phyloP scores from a whole-genome alignment of 148 eudicot species.

The Nyssa sinensis region DNA sequence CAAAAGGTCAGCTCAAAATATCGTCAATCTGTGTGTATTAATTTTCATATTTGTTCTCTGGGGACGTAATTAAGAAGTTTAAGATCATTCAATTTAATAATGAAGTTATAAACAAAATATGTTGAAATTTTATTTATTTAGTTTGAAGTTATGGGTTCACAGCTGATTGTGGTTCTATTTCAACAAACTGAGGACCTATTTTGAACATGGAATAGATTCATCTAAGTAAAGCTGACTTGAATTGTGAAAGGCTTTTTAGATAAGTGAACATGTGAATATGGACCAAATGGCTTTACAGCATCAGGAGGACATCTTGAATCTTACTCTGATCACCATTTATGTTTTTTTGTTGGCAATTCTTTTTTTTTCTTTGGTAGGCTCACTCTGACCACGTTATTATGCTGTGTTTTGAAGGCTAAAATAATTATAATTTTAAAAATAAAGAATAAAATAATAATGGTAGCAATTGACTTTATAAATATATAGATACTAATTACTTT shows the following conservation, averaged over 20 bases:
- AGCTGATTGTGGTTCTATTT: background rate
- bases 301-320: background rate
- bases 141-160: background rate
- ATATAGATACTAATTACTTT: background rate
- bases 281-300: background rate
- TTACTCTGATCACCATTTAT: background rate
- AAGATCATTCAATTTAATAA: background rate
- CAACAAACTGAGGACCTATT: background rate
- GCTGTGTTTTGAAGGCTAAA: background rate
- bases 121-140: background rate
- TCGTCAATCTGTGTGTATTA: background rate
- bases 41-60: no score
- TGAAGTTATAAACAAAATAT: background rate
- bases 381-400: background rate
- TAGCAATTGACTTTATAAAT: background rate
- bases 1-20: constrained; percentile 50
- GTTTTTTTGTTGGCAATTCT: no score
- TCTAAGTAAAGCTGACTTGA: background rate
- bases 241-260: background rate
- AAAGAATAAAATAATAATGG: background rate
- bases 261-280: background rate
- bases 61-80: no score
- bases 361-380: no score
- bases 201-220: background rate
- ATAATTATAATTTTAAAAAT: background rate